phyloP scores from a whole-genome alignment of 352 stramenopile genomes.

The Lagenidium giganteum region DNA sequence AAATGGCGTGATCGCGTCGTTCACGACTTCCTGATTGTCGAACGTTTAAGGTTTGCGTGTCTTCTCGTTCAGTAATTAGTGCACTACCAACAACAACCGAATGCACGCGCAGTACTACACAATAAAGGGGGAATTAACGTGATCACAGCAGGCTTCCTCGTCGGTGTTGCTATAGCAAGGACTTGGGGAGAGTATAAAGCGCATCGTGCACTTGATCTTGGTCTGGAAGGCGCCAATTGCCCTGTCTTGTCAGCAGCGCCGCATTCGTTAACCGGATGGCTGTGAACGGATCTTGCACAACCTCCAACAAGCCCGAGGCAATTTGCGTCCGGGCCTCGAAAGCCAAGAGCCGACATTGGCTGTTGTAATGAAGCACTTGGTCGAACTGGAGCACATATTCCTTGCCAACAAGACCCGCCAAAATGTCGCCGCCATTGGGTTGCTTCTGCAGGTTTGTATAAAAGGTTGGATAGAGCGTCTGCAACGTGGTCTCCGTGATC shows the following conservation, averaged over 20 bases:
- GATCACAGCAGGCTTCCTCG: too few species aligned
- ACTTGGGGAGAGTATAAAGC: conserved; percentile 11
- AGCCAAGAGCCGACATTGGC: conserved; percentile 17
- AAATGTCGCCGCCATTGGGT: conserved; percentile 13
- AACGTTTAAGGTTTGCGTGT: too few species aligned
- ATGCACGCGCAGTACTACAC: too few species aligned
- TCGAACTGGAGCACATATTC: conserved; percentile 23
- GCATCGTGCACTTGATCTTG: conserved; percentile 12
- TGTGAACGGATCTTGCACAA: conserved; percentile 44
- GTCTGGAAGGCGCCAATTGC: conserved; percentile 10
- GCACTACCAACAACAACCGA: too few species aligned
- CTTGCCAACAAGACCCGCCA: conserved; percentile 22
- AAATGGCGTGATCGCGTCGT: background rate
- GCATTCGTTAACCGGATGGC: conserved; percentile 45
- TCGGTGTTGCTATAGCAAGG: too few species aligned
- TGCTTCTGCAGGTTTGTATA: conserved; percentile 21
- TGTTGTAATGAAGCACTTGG: conserved; percentile 29
- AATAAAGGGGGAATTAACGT: too few species aligned
- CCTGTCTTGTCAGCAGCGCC: conserved; percentile 27
- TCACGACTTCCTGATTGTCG: too few species aligned
- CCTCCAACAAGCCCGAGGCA: conserved; percentile 28
- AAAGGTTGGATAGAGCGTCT: conserved; percentile 40
- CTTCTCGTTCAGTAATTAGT: too few species aligned
- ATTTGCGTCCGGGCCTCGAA: conserved; percentile 40
- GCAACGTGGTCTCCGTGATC: conserved; percentile 39